These are phyloP conservation scores for Kwoniella sp. DNA, from an alignment of 768 basidiomycete species.

Conservation along the genomic window DNA sequence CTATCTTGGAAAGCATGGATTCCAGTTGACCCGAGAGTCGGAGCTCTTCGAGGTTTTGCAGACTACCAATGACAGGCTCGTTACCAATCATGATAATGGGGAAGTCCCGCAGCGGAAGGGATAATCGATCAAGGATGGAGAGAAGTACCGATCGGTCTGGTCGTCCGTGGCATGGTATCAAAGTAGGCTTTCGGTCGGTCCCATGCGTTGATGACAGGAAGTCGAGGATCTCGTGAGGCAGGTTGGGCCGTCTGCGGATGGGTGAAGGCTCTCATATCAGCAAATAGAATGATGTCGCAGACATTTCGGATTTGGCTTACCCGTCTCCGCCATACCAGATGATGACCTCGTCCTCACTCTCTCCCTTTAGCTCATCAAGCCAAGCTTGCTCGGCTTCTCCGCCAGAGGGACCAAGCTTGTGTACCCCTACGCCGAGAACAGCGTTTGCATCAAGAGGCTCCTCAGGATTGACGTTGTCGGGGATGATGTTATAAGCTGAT, in stretches of 20 bases:
- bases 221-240: conserved; percentile 27
- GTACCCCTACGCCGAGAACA: conserved; percentile 33
- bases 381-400: conserved; percentile 26
- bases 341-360: conserved; percentile 47
- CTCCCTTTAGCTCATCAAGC: conserved; percentile 44
- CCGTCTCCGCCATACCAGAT: conserved; percentile 49
- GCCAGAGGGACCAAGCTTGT: conserved; percentile 35
- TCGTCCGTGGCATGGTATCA: conserved; percentile 33
- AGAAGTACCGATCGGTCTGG: conserved; percentile 21
- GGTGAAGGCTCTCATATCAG: neutral
- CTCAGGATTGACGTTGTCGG: conserved; percentile 29
- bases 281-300: neutral
- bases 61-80: conserved; percentile 23
- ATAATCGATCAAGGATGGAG: conserved; percentile 24
- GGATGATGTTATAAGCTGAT: conserved; percentile 41
- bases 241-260: conserved; percentile 7
- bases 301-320: conserved; percentile 21
- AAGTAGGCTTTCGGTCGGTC: conserved; percentile 22
- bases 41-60: conserved; percentile 23
- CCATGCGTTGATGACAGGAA: conserved; percentile 27
- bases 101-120: conserved; percentile 18
- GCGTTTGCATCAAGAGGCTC: conserved; percentile 45
- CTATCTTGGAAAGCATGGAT: conserved; percentile 26
- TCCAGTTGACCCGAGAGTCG: conserved; percentile 25
- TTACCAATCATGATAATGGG: conserved; percentile 38